A percentile compares a stretch with the other conserved stretches of the same genome.
phyloP scores from a whole-genome alignment of 805 yeast species.

The Jamesozyma lodderae region DNA sequence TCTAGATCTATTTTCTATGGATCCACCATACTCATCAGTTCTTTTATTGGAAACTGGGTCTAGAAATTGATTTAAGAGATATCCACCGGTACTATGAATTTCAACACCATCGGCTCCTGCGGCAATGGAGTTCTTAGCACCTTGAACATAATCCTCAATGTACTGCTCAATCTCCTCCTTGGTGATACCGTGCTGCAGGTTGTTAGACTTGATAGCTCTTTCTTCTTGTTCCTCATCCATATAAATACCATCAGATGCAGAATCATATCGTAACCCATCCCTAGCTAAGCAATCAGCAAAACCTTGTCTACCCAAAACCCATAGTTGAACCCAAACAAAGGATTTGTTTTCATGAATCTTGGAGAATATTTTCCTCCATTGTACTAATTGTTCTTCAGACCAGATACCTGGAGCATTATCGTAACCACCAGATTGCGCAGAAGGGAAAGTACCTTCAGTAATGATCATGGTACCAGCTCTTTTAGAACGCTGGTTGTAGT shows the following conservation, averaged over 20 bases:
- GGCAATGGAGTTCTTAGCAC: conserved; percentile 35
- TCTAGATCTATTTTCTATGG: conserved; percentile 41
- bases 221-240: conserved; percentile 30
- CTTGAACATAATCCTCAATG: conserved; percentile 34
- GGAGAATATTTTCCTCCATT: conserved; percentile 42
- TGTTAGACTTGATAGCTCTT: conserved; percentile 28
- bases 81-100: conserved; percentile 65
- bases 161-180: conserved; percentile 34
- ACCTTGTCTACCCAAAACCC: conserved; percentile 40
- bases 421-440: conserved; percentile 35
- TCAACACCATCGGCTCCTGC: conserved; percentile 53
- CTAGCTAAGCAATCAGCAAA: conserved; percentile 31
- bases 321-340: conserved; percentile 39
- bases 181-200: conserved; percentile 27
- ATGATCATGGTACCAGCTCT: conserved; percentile 44
- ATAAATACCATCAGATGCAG: conserved; percentile 33
- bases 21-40: conserved; percentile 49
- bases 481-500: conserved; percentile 46
- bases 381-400: conserved; percentile 36
- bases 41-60: conserved; percentile 38
- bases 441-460: conserved; percentile 47
- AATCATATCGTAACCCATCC: conserved; percentile 31
- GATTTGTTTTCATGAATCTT: conserved; percentile 44
- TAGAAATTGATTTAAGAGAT: conserved; percentile 47
- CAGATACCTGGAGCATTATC: conserved; percentile 41